Evolutionary conservation across 2,329 filamentous ascomycete species (phyloP), one percentile per base, ranked within the genome.

Genomic region (Paracoccidioides brasiliensis): DNA sequence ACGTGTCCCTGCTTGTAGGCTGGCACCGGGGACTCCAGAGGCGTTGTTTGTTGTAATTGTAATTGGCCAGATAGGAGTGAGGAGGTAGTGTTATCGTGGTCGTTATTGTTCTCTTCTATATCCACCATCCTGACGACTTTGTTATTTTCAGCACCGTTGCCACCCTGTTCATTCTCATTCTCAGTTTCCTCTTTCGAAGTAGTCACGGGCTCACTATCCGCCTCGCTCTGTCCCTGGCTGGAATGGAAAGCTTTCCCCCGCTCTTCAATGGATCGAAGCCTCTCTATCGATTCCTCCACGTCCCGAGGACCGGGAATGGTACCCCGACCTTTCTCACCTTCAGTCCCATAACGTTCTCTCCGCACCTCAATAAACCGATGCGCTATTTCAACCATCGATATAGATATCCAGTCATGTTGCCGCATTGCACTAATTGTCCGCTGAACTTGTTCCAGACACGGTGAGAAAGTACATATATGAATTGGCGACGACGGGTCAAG

Each of bases 401-500:
- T 94, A 56, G 91, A 86, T 8, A 90, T 80, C 93, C 93, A 98
- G 54, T 88, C 89, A 5, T 90, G 75, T 41, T 83, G 80, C 54
- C 91, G 84, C 70, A 98, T 79, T 10, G 82, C 81, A 9, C 87
- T 85, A 54, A 95, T 84, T 0, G 93, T 97, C 55, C 84, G 82
- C 54, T 86, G 89, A 28, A 94, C 91, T 74, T 98, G 93, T 72
- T 98, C 93, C 61, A 98, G 94, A 70, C 93, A 98, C 0, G 93
- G 93, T 1, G 87, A 94, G 73, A 98, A 98, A 0, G 90, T 94
- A 74, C 93, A 98, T 55, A 98, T 80, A 66, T 93, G 80, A 1
- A 85, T 81, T 4, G 85, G 79, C 44, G 80, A 78, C n/a, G 78
- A 77, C 0, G 88, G 83, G 61, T 93, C 84, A 9, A 97, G 77